Base-by-base conservation (phyloP, 192 early-diverging fungal genomes). In the Backusella tuberculispora region DNA sequence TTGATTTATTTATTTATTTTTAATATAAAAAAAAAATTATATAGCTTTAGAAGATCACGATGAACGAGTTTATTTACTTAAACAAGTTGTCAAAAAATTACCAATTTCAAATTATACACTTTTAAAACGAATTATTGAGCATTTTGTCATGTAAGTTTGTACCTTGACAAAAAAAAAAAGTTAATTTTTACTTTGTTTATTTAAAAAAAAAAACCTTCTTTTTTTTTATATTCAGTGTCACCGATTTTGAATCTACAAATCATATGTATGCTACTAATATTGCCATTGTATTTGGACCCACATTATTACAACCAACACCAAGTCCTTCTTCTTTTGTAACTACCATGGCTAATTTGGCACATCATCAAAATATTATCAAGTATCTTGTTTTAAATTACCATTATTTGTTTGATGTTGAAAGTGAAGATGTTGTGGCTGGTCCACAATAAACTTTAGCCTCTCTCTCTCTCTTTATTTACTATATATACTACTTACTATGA, bases 271-370 rank as follows among this genome's bases (percentile, higher is more conserved):
- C 90, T 6, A 88, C 86, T 21, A 98, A 98, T 74, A 87, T 98
- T 66, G 91, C 94, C 0, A 95, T 98, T 77, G 93, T 98, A 15
- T 98, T 96, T 92, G 95, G 95, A 5, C 97, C 97, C 0, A 96
- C 95, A 14, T 80, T 98, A 47, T 76, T 98, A n/a, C 87, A 88
- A 15, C 89, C 89, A 21, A 80, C 82, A 3, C 88, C 87, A 1
- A 87, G 88, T 0, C 84, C 88, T 15, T 79, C 85, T 6, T 86
- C 87, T 29, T 90, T 90, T 66, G 77, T 85, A 45, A 81, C 80
- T 6, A 84, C 89, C 13, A 93, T 93, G 91, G 84, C 89, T 29
- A 92, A 93, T 73, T 71, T 93, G 41, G 91, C 90, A n/a, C 88
- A 91, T 69, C 89, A 90, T 26, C 91, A 88, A 70, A 89, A 84